These are phyloP conservation scores for Aschersonia sp. DNA, from an alignment of 2,329 filamentous ascomycete genomes.

Conservation along the genomic window DNA sequence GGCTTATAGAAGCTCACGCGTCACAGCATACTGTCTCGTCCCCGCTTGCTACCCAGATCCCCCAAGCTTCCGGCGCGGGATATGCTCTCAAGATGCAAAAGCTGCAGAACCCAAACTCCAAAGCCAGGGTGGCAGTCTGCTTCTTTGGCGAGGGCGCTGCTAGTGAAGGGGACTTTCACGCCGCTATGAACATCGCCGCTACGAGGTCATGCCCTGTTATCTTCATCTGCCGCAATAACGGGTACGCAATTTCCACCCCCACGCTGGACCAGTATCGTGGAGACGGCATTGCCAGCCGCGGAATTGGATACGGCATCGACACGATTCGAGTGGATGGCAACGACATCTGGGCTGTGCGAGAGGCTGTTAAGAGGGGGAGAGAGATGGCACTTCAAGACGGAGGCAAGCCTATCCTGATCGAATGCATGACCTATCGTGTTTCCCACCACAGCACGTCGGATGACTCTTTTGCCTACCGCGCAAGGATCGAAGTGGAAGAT, in stretches of 20 bases:
- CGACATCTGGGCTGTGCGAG: slow-evolving; percentile 77
- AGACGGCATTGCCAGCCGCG: slow-evolving; percentile 77
- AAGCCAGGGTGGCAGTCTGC: slow-evolving; percentile 58
- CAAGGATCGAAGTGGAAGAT: slow-evolving; percentile 84
- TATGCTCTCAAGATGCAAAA: slow-evolving; percentile 78
- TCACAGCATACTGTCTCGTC: slow-evolving; percentile 66
- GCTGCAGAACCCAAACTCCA: slow-evolving; percentile 52
- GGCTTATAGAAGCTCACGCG: too few species aligned
- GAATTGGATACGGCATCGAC: slow-evolving; percentile 85
- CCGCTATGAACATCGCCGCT: slow-evolving; percentile 79
- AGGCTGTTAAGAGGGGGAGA: slow-evolving; percentile 64
- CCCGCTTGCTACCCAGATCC: slow-evolving; percentile 75
- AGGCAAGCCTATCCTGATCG: slow-evolving; percentile 73
- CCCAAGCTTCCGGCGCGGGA: slow-evolving; percentile 74
- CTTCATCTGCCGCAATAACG: slow-evolving; percentile 88
- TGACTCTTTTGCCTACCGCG: slow-evolving; percentile 92
- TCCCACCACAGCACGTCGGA: slow-evolving; percentile 95
- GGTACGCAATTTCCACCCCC: slow-evolving; percentile 80
- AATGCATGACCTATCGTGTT: slow-evolving; percentile 97
- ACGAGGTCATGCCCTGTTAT: slow-evolving; percentile 77
- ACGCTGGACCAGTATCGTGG: slow-evolving; percentile 84
- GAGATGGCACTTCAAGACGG: slow-evolving; percentile 65
- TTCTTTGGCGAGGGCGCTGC: slow-evolving; percentile 89
- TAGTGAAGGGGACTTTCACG: slow-evolving; percentile 84
- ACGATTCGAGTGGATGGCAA: slow-evolving; percentile 90